Percentiles rank a stretch among this genome's conserved stretches.
These are phyloP conservation scores for Zizania latifolia DNA, from an alignment of 176 grass and related monocot species.

Conservation along the genomic window DNA sequence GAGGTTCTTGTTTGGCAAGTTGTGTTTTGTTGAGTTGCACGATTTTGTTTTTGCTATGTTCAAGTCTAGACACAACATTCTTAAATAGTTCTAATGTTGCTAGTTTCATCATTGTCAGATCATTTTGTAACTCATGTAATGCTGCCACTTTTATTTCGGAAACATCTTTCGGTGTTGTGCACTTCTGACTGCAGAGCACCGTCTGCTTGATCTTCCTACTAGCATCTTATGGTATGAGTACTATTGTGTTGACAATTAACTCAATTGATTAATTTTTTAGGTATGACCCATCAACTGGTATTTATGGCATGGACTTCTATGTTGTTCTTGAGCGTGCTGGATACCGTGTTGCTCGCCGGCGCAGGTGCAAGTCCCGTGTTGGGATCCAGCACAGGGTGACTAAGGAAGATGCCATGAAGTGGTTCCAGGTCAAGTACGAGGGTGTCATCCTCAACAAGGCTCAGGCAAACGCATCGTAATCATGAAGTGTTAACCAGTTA, in stretches of 20 bases:
- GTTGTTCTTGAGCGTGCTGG: conserved; percentile 55
- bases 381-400: conserved; percentile 63
- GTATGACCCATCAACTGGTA: conserved; percentile 60
- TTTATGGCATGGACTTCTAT: conserved; percentile 66
- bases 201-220: not conserved
- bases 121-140: not conserved
- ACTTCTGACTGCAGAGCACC: not conserved
- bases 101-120: too few relatives aligned
- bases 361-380: conserved; percentile 49
- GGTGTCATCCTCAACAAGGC: conserved; percentile 66
- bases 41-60: too few relatives aligned
- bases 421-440: conserved; percentile 72
- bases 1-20: too few relatives aligned
- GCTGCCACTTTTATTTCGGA: not conserved
- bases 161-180: not conserved
- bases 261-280: not conserved
- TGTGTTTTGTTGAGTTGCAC: too few relatives aligned
- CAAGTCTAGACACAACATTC: too few relatives aligned
- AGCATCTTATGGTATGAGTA: too few relatives aligned
- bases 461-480: conserved; percentile 23
- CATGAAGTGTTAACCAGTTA: not conserved
- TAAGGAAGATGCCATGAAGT: conserved; percentile 71
- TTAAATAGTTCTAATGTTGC: not conserved
- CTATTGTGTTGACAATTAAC: too few relatives aligned
- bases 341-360: conserved; percentile 50